Conservation (phyloP, 2,329 filamentous ascomycete genomes). For the Peltaster fructicola region DNA sequence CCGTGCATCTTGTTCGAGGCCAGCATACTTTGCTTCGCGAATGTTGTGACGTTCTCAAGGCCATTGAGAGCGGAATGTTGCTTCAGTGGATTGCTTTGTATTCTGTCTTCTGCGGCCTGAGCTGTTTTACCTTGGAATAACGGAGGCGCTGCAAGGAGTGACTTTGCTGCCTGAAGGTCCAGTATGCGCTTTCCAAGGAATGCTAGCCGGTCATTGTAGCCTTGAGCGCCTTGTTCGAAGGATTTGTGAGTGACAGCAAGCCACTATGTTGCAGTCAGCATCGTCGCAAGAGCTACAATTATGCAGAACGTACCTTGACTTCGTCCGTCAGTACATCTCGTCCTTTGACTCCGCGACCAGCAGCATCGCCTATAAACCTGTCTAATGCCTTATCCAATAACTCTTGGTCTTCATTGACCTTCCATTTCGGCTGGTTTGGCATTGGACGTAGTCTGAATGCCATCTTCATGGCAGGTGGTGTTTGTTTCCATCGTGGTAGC, state of each 20-base stretch:
- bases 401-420: slow-evolving; percentile 57
- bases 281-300: not conserved
- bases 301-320: slow-evolving; percentile 40
- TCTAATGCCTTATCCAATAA: slow-evolving; percentile 63
- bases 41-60: slow-evolving; percentile 51
- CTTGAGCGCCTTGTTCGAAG: slow-evolving; percentile 85
- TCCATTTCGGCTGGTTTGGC: slow-evolving; percentile 41
- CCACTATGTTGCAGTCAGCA: slow-evolving; percentile 36
- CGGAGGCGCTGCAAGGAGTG: slow-evolving; percentile 33
- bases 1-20: slow-evolving; percentile 47
- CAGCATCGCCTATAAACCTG: slow-evolving; percentile 46
- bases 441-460: slow-evolving; percentile 38
- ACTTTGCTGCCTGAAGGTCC: slow-evolving; percentile 46
- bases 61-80: slow-evolving; percentile 42
- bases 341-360: slow-evolving; percentile 22
- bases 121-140: slow-evolving; percentile 1
- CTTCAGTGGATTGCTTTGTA: no score
- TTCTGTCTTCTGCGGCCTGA: slow-evolving; percentile 1
- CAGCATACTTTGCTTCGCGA: slow-evolving; percentile 43
- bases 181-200: slow-evolving; percentile 55
- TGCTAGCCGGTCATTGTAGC: slow-evolving; percentile 87
- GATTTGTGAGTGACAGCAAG: slow-evolving; percentile 94
- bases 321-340: slow-evolving; percentile 74
- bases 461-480: slow-evolving; percentile 29
- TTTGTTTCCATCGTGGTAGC: slow-evolving; percentile 32